A percentile compares a stretch with the other conserved stretches of the same genome.
Conservation (phyloP, 805 yeast genomes). For the Torulaspora maleeae region DNA sequence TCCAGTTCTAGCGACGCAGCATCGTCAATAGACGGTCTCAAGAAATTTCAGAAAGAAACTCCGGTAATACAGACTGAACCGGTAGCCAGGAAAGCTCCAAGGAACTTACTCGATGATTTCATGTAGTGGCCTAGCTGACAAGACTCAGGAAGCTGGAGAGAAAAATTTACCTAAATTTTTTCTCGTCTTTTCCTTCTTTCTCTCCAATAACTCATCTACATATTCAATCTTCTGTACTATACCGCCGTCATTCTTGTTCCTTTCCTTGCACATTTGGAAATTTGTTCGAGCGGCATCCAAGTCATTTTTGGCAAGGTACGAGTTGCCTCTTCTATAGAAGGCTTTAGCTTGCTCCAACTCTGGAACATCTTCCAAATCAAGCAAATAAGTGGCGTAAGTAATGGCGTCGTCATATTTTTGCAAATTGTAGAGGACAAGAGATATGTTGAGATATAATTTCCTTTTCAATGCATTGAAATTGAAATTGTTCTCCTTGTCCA, state of each 20-base stretch:
- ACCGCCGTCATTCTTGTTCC: conserved; percentile 47
- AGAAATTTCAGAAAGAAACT: background rate
- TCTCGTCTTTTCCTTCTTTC: conserved; percentile 46
- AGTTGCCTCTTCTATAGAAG: conserved; percentile 50
- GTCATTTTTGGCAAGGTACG: conserved; percentile 42
- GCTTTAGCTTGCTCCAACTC: conserved; percentile 53
- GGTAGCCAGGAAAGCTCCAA: conserved; percentile 16
- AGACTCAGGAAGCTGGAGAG: conserved; percentile 14
- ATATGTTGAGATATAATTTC: conserved; percentile 47
- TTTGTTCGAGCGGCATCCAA: conserved; percentile 47
- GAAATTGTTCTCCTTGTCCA: conserved; percentile 47
- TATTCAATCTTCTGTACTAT: conserved; percentile 43
- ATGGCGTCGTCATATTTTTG: conserved; percentile 46
- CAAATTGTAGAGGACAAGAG: conserved; percentile 49
- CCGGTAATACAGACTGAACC: background rate
- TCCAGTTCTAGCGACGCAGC: background rate
- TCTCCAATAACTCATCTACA: conserved; percentile 40
- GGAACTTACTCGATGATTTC: conserved; percentile 34
- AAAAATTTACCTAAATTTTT: conserved; percentile 63
- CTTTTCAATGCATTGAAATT: conserved; percentile 47
- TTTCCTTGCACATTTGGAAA: conserved; percentile 41
- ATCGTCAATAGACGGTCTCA: background rate
- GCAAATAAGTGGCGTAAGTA: conserved; percentile 50
- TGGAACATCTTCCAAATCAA: conserved; percentile 45
- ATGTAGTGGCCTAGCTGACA: conserved; percentile 21